Conservation (phyloP, 2,329 filamentous ascomycete genomes). For the Cytospora paraplurivora region DNA sequence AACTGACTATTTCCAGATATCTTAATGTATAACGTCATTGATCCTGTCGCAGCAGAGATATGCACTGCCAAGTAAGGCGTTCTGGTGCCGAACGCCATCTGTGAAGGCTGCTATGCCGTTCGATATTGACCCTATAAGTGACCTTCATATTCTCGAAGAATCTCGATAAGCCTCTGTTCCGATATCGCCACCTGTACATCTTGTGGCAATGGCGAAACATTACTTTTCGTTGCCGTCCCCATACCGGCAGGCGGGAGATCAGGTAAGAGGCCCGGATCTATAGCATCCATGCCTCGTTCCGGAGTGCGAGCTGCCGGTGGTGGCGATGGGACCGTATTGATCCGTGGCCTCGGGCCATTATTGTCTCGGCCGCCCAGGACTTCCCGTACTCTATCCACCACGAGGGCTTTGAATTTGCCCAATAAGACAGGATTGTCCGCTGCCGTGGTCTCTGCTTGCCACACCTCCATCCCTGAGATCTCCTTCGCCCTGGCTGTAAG, state of each 20-base stretch:
- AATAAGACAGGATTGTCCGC: constrained; percentile 58
- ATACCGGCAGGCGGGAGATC: constrained; percentile 9
- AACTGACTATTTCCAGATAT: no score
- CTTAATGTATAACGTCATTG: not conserved
- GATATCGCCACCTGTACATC: constrained; percentile 27
- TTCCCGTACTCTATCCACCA: constrained; percentile 38
- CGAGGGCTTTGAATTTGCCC: constrained; percentile 54
- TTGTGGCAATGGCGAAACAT: constrained; percentile 12
- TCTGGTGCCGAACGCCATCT: not conserved
- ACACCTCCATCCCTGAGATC: constrained; percentile 44
- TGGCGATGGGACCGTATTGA: constrained; percentile 8
- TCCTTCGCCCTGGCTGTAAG: constrained; percentile 51
- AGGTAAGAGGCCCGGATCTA: constrained; percentile 24
- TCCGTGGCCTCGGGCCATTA: not conserved
- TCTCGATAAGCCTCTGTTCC: constrained; percentile 25
- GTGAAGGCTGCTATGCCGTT: not conserved
- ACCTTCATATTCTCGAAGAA: constrained; percentile 19
- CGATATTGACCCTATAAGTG: not conserved
- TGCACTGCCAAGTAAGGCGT: not conserved
- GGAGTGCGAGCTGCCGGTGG: not conserved
- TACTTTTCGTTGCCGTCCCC: constrained; percentile 10
- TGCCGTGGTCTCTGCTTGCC: constrained; percentile 45
- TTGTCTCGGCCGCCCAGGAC: constrained; percentile 19
- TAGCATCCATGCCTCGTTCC: constrained; percentile 26
- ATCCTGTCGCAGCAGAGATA: not conserved